Base-by-base conservation (phyloP, 495 filamentous ascomycete genomes). In the Delitschia confertaspora region DNA sequence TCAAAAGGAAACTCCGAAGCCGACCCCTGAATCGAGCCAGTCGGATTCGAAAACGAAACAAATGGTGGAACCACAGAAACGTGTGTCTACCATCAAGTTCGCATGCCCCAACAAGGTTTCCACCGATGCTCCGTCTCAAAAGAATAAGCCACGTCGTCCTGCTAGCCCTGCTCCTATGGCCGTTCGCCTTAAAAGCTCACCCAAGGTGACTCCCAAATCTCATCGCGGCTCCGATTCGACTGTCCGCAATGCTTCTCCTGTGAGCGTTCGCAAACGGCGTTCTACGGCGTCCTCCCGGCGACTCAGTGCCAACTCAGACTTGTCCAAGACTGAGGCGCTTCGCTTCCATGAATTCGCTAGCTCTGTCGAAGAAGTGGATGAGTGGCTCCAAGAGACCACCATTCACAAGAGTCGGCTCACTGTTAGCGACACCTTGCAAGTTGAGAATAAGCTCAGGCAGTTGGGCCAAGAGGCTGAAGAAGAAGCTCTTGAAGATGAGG, bases 331-430 rank as follows among this genome's bases (percentile, higher is more conserved):
- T 35, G 85, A 77, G 64, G 78, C 69, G 42, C 80, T 80, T 50
- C 76, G 83, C 14, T 95, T 96, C 60, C 86, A 95, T 59, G 91
- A 94, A 55, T 95, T 96, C 63, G 88, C 85, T 8, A 88, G 81
- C 57, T 83, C 80, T 23, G 70, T 80, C 42, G 74, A 79, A 21
- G 75, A 82, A 49, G 82, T 88, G 49, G 87, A 93, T 46, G 87
- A 91, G 56, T 95, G 88, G 88, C 79, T 84, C 18, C 76, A 72
- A 27, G 76, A 80, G 43, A 72, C 82, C 25, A 72, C 61, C 37
- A 79, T 62, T 36, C 69, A 79, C 46, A 67, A 71, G 35, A 69
- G 73, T 23, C 83, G 82, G 56, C 71, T 95, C 30, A 95, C 88
- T 14, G 72, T 98, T 49, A 79, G 79, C 53, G 93, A 96, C 61